These are phyloP conservation scores for Capronia epimyces DNA, from an alignment of 2,329 filamentous ascomycete species.

Conservation along the genomic window DNA sequence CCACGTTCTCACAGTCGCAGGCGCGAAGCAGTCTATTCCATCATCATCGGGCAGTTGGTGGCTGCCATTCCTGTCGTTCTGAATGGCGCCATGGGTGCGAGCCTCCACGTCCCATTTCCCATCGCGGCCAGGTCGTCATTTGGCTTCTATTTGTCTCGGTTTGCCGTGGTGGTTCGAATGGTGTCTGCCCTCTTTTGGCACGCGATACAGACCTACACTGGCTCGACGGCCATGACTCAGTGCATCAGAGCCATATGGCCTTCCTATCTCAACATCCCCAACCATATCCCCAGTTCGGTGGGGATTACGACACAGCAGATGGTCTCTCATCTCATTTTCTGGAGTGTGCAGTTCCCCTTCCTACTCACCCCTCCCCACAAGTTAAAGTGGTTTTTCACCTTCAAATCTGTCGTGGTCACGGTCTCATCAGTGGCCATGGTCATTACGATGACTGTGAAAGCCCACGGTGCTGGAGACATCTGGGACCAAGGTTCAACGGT, in stretches of 20 bases:
- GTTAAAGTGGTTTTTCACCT: constrained; percentile 36
- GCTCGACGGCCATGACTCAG: constrained; percentile 31
- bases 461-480: background rate
- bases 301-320: constrained; percentile 30
- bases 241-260: constrained; percentile 40
- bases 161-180: constrained; percentile 50
- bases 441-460: background rate
- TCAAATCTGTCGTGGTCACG: constrained; percentile 28
- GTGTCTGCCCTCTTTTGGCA: constrained; percentile 55
- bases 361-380: constrained; percentile 36
- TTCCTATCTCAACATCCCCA: constrained; percentile 33
- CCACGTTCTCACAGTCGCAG: constrained; percentile 25
- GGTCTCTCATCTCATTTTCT: constrained; percentile 29
- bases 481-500: background rate
- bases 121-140: constrained; percentile 52
- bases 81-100: constrained; percentile 52
- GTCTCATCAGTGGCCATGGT: background rate
- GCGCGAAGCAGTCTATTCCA: constrained; percentile 32
- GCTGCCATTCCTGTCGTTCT: constrained; percentile 32
- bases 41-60: constrained; percentile 15
- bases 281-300: constrained; percentile 28
- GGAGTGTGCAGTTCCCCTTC: constrained; percentile 29
- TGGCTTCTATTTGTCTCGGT: constrained; percentile 54
- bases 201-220: constrained; percentile 33
- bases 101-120: constrained; percentile 48